Evolutionary conservation across 139 green algal genomes (phyloP).

Genomic region (Coelastrella sp.): DNA sequence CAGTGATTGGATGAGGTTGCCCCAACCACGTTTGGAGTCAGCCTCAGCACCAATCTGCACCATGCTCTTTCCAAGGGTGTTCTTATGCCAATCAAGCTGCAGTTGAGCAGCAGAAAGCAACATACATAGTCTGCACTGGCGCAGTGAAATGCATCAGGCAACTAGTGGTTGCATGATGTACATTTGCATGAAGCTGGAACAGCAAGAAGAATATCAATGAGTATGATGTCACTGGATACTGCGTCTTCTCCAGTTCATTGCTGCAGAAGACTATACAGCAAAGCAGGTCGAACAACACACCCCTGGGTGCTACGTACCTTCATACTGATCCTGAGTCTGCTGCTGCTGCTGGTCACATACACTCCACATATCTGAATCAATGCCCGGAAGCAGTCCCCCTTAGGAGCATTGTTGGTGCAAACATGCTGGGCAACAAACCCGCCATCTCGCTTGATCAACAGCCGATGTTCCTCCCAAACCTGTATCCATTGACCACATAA

Average conservation of each 20-base stretch:
- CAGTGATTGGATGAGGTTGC: neutral
- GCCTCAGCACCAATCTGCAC: constrained; percentile 40
- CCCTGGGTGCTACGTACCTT: neutral
- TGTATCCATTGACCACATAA: neutral
- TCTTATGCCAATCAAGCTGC: constrained; percentile 48
- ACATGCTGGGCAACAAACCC: constrained; percentile 33
- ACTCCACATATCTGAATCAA: constrained; percentile 34
- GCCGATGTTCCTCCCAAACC: constrained; percentile 45
- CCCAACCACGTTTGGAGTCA: constrained; percentile 24
- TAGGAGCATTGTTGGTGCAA: constrained; percentile 42
- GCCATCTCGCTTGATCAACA: constrained; percentile 41
- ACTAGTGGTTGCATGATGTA: no score
- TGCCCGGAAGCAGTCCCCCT: constrained; percentile 45
- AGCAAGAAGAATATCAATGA: no score
- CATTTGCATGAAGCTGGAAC: no score
- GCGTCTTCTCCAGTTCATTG: no score
- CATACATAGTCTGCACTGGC: no score
- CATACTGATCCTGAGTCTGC: constrained; percentile 39
- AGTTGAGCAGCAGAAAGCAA: neutral
- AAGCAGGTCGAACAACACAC: neutral
- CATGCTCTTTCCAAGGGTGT: constrained; percentile 40
- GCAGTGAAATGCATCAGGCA: no score
- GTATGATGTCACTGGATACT: no score
- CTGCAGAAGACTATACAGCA: neutral
- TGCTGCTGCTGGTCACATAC: neutral